Base-by-base conservation (phyloP, 2,329 filamentous ascomycete species). In the Fulvia fulva region DNA sequence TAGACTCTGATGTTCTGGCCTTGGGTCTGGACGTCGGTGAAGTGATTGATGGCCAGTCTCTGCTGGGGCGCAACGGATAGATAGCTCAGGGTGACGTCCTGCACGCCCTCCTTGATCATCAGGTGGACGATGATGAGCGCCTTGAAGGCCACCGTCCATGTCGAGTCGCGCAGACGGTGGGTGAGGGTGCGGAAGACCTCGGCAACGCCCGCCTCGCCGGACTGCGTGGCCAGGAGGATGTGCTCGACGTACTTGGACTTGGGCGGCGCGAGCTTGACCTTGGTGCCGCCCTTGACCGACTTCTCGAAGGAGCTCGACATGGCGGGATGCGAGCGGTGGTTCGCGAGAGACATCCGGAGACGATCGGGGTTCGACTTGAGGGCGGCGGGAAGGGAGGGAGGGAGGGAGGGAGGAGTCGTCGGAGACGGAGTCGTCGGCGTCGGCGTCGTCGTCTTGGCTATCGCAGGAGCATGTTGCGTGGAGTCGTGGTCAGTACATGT, bases 121-220 rank as follows among this genome's bases (percentile, higher is more conserved):
- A 97, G 80, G 74, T 99, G 94, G 49, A 96, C 86, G 51, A 96
- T 94, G 68, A 97, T 96, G 66, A 99, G 81, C 68, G 91, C 88
- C 80, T 99, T 99, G 86, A 97, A 96, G 64, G 96, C 93, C 58
- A 97, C 91, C n/a, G 94, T 99, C 94, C 94, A 99, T 81, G 94
- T 96, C 66, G 93, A 93, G 74, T 99, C 94, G 73, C 91, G 88
- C 65, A 99, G 77, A 53, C 94, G 86, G 73, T 91, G 86, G 72
- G 95, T 91, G 55, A 99, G 80, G 44, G 91, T 90, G 61, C 94
- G 87, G 75, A 99, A 97, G 71, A 99, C 90, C 78, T 99, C 94
- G 60, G 88, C 93, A 60, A 99, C 91, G 66, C 93, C 94, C 55
- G 90, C 89, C 77, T 99, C 94, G 67, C 92, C 94, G 22, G 91